phyloP scores from a whole-genome alignment of 441 rosid genomes.

The Omphalea diandra region DNA sequence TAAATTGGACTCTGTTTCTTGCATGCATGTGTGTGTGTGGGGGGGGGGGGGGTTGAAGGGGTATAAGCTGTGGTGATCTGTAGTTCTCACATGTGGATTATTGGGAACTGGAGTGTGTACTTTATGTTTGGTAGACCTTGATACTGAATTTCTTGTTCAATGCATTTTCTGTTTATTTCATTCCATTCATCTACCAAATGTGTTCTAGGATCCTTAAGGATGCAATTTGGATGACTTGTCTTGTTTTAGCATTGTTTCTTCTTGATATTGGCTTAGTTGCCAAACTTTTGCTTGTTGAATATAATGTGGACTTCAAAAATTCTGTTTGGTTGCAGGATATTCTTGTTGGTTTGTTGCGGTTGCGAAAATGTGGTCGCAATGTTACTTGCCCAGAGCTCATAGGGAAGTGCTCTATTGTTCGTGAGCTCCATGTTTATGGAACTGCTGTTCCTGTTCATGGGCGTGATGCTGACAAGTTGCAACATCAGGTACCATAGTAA shows the following conservation, averaged over 20 bases:
- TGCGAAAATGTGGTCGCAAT: slow-evolving; percentile 87
- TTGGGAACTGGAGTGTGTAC: neutral
- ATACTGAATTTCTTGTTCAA: neutral
- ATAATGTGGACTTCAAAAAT: neutral
- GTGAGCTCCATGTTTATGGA: slow-evolving; percentile 99
- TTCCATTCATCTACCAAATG: neutral
- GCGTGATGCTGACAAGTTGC: slow-evolving; percentile 89
- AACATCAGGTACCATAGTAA: slow-evolving; percentile 77
- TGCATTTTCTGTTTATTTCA: neutral
- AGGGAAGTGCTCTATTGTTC: slow-evolving; percentile 90
- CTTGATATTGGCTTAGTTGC: neutral
- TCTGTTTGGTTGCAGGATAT: slow-evolving; percentile 63
- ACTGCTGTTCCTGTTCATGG: slow-evolving; percentile 99
- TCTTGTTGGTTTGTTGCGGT: slow-evolving; percentile 90
- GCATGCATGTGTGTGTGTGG: neutral
- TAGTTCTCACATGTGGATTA: neutral
- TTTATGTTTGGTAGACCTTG: neutral
- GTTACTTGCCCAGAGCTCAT: slow-evolving; percentile 87
- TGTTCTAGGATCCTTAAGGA: slow-evolving; percentile 1
- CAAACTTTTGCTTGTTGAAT: slow-evolving; percentile 11
- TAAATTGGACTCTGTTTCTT: slow-evolving; percentile 28
- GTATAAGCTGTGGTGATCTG: neutral
- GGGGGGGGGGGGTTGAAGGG: neutral
- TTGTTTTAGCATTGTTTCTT: neutral
- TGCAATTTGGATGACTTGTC: neutral